phyloP scores from a whole-genome alignment of 2,329 filamentous ascomycete genomes.

The Purpureocillium takamizusanense region DNA sequence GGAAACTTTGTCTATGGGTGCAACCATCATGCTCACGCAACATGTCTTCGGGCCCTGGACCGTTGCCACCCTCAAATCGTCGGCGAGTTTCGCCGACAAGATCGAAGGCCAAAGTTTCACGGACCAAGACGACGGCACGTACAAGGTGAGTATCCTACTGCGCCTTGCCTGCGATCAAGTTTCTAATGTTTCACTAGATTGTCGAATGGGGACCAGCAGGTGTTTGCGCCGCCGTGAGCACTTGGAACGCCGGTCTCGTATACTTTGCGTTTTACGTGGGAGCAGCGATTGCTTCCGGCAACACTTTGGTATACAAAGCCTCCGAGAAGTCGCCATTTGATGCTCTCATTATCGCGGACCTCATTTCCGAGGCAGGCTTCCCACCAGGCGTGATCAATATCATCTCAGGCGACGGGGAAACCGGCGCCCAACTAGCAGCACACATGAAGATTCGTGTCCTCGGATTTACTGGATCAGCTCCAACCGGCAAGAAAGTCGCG shows the following conservation, averaged over 20 bases:
- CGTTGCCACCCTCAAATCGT: not conserved
- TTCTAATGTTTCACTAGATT: not conserved
- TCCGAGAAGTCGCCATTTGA: not conserved
- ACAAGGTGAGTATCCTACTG: not conserved
- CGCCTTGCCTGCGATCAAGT: no score
- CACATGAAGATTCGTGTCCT: slow-evolving; percentile 65
- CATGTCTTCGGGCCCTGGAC: not conserved
- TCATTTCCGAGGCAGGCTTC: slow-evolving; percentile 64
- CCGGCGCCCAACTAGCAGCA: slow-evolving; percentile 55
- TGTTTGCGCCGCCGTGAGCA: not conserved
- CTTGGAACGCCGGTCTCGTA: not conserved
- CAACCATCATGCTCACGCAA: not conserved
- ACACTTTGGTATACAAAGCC: not conserved
- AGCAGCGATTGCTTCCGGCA: not conserved
- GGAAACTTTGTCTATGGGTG: not conserved
- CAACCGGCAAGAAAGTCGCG: slow-evolving; percentile 64
- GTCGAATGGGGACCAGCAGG: not conserved
- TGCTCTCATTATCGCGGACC: slow-evolving; percentile 25
- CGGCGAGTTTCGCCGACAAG: not conserved
- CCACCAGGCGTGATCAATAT: slow-evolving; percentile 69
- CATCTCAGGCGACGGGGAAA: slow-evolving; percentile 58
- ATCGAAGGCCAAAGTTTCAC: not conserved
- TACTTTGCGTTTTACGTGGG: not conserved
- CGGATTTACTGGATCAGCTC: slow-evolving; percentile 67
- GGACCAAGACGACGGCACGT: not conserved